These are phyloP conservation scores for Fusarium nygamai DNA, from an alignment of 2,329 filamentous ascomycete genomes.

Conservation along the genomic window DNA sequence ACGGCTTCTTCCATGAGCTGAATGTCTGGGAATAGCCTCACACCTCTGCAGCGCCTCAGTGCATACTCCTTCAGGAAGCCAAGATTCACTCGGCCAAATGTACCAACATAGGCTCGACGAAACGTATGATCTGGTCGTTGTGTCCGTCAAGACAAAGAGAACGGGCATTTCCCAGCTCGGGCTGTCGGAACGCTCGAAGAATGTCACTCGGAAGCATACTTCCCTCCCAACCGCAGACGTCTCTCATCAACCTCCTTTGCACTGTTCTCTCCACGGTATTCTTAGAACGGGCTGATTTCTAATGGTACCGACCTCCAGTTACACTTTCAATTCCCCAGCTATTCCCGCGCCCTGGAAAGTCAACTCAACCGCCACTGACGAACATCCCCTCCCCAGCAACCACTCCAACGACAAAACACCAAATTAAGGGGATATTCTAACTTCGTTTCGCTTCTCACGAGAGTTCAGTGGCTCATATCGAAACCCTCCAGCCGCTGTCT, in stretches of 20 bases:
- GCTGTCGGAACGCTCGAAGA: neutral
- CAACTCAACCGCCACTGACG: neutral
- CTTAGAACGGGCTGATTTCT: neutral
- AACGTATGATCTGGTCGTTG: neutral
- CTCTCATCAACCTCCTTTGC: neutral
- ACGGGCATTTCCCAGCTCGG: neutral
- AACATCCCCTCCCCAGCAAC: neutral
- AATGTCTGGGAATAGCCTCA: neutral
- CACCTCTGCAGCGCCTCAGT: neutral
- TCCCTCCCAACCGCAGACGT: neutral
- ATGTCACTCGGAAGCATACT: neutral
- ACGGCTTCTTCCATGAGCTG: neutral
- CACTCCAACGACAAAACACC: neutral
- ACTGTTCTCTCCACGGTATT: neutral
- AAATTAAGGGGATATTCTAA: neutral
- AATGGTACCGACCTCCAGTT: neutral
- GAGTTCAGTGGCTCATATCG: conserved; percentile 2
- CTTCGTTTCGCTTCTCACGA: neutral
- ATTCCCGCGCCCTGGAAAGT: neutral
- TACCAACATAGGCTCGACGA: neutral
- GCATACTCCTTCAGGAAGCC: neutral
- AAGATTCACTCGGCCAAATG: neutral
- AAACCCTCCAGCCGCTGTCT: neutral
- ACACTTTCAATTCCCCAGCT: neutral
- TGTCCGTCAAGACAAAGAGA: neutral